Conservation (phyloP, 345 rosid species). For the Melaleuca alternifolia region DNA sequence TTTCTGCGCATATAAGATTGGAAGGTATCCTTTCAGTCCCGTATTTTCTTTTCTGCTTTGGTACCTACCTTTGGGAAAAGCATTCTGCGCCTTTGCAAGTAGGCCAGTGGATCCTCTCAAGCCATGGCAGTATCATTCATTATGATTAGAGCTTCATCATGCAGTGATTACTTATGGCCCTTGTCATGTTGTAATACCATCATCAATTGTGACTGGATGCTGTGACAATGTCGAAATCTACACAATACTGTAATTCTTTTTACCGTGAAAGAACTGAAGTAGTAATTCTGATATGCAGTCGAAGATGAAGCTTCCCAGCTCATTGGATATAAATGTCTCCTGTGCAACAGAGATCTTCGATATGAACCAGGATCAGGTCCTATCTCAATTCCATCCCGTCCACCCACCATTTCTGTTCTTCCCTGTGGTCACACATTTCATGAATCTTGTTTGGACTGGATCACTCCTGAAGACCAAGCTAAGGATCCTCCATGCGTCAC, state of each 20-base stretch:
- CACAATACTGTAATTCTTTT: not conserved
- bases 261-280: not conserved
- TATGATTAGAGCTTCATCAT: not conserved
- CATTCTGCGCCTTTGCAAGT: not conserved
- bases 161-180: not conserved
- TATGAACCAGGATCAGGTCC: constrained; percentile 14
- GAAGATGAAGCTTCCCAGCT: not conserved
- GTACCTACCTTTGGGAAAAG: not conserved
- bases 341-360: constrained; percentile 36
- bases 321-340: constrained; percentile 14
- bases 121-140: not conserved
- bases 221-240: not conserved
- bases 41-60: not conserved
- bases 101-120: not conserved
- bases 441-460: constrained; percentile 17
- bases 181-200: not conserved
- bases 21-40: not conserved
- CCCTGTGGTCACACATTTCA: constrained; percentile 43
- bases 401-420: constrained; percentile 24
- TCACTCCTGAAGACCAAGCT: constrained; percentile 12
- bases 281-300: constrained; percentile 3
- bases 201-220: not conserved
- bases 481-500: constrained; percentile 26
- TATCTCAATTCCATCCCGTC: constrained; percentile 3
- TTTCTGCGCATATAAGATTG: not conserved